Evolutionary conservation across 331 rosid species (phyloP), one percentile per base, ranked within the genome.

Genomic region (Phaseolus coccineus): DNA sequence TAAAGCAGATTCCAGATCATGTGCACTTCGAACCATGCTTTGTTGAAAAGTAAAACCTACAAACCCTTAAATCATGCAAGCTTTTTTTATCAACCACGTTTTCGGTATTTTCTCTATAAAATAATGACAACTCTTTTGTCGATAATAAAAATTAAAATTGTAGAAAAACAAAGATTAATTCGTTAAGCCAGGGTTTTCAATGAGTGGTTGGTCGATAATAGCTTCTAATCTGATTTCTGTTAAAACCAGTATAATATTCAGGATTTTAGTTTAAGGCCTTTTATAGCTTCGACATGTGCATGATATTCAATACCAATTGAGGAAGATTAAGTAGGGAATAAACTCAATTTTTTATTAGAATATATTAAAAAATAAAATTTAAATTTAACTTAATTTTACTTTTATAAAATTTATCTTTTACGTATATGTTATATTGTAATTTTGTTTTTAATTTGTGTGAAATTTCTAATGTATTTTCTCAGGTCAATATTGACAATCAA

Each of bases 1-100:
- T 25, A 83, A 77, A 73, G 83, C 58, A 56, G 61, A 78, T 73
- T 83, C 83, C 72, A 56, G 73, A 68, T 39, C 77, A 65, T 68
- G 77, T 77, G 71, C 75, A 55, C 2, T 37, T 33, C 3, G 10
- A 68, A 27, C 8, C 27, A 35, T 48, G 69, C 72, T 78, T 53
- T 72, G 63, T 67, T 53, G 80, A 56, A 73, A 61, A 25, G 76
- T 64, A 73, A 68, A 77, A 78, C 5, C 50, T 40, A 52, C 24
- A 58, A 71, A 55, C 58, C 77, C 75, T n/a, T 14, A 11, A 61
- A 68, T 72, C 74, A 55, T 77, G 85, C 82, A 71, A 76, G 31
- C 47, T 69, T 77, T 76, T 51, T 76, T 33, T 50, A 75, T 76
- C 40, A 14, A 55, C 63, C 74, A 70, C 35, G 22, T 39, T 72